These are phyloP conservation scores for Metarhizium humberi DNA, from an alignment of 2,329 filamentous ascomycete genomes.

Conservation along the genomic window DNA sequence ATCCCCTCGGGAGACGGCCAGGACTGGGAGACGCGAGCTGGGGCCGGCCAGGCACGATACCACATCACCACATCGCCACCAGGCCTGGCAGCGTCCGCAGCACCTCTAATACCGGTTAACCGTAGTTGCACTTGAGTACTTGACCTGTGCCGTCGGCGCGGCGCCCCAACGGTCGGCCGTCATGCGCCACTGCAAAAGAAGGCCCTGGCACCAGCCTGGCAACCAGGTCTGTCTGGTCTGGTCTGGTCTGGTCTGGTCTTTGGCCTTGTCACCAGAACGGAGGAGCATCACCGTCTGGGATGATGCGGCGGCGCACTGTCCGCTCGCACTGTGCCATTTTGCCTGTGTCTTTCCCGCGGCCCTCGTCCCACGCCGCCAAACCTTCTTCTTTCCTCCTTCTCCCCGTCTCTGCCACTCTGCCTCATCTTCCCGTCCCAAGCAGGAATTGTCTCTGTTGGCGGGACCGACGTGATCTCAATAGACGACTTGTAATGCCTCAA, in stretches of 20 bases:
- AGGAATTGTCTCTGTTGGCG: constrained; percentile 16
- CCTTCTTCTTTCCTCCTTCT: constrained; percentile 12
- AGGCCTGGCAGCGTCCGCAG: too few relatives aligned
- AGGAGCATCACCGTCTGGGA: too few relatives aligned
- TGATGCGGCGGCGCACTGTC: constrained; percentile 4
- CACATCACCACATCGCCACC: too few relatives aligned
- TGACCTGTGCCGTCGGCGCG: background rate
- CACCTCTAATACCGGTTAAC: too few relatives aligned
- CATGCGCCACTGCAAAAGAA: background rate
- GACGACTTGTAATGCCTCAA: constrained; percentile 19
- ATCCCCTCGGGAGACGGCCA: background rate
- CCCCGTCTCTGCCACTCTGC: constrained; percentile 7
- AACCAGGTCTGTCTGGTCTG: background rate
- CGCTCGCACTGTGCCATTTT: constrained; percentile 5
- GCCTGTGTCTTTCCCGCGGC: constrained; percentile 5
- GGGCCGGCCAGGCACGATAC: too few relatives aligned
- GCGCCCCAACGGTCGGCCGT: constrained; percentile 1
- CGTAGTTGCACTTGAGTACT: background rate
- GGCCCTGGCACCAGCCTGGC: background rate
- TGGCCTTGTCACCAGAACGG: too few relatives aligned
- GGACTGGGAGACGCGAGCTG: background rate
- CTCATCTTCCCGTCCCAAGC: constrained; percentile 9
- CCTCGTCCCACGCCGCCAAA: constrained; percentile 9
- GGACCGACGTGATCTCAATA: constrained; percentile 8
- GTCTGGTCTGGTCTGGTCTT: background rate